Percentiles rank a stretch among this genome's conserved stretches.
phyloP scores from a whole-genome alignment of 2,329 filamentous ascomycete genomes.

The Diaporthe citriasiana region DNA sequence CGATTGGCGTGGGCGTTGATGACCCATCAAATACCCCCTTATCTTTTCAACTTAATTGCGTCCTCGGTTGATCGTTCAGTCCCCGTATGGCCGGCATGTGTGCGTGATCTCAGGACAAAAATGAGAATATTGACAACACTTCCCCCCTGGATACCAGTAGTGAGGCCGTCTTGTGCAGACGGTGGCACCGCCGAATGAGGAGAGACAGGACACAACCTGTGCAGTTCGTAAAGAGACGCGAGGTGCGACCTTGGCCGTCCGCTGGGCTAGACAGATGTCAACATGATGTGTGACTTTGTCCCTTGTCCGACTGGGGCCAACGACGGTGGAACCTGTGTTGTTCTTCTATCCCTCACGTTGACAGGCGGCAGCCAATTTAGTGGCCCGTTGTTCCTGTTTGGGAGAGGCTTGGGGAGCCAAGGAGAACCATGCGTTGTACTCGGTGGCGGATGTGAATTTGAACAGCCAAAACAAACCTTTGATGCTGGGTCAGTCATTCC shows the following conservation, averaged over 20 bases:
- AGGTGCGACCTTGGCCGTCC: not conserved
- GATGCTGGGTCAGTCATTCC: not conserved
- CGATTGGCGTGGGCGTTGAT: constrained; percentile 24
- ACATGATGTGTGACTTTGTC: not conserved
- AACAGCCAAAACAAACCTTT: not conserved
- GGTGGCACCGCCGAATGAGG: not conserved
- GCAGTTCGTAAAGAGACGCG: not conserved
- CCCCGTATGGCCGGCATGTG: not conserved
- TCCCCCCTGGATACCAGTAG: not conserved
- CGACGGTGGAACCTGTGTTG: not conserved
- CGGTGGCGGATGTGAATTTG: not conserved
- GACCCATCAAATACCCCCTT: constrained; percentile 25
- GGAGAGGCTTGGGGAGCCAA: not conserved
- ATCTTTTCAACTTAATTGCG: not conserved
- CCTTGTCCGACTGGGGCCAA: not conserved
- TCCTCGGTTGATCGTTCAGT: too few relatives aligned
- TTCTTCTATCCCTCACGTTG: not conserved
- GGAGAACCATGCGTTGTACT: not conserved
- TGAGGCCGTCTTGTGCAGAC: not conserved
- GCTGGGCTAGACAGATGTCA: not conserved
- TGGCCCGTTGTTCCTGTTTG: constrained; percentile 14
- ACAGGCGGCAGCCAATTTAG: constrained; percentile 34
- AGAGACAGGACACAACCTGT: not conserved
- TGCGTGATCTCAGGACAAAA: not conserved
- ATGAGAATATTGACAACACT: not conserved